These are phyloP conservation scores for Aspergillus sparsus DNA, from an alignment of 495 filamentous ascomycete species.

Conservation along the genomic window DNA sequence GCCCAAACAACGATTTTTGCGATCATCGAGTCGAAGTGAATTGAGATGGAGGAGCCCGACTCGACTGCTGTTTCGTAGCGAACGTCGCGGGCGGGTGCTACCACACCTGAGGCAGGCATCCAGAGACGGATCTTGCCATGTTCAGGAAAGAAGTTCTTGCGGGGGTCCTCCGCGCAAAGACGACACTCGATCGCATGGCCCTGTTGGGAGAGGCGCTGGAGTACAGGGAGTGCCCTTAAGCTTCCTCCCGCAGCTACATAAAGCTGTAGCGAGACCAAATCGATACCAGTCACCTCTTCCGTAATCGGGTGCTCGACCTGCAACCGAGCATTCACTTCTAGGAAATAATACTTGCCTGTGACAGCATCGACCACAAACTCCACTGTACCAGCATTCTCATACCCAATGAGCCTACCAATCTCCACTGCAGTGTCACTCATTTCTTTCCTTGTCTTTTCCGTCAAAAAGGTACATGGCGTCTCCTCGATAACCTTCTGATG, in stretches of 20 bases:
- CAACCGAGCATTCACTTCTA: conserved; percentile 92
- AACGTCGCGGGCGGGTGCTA: conserved; percentile 58
- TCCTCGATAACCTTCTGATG: conserved; percentile 97
- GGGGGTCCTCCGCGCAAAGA: conserved; percentile 87
- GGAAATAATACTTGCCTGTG: conserved; percentile 82
- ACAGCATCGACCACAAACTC: conserved; percentile 94
- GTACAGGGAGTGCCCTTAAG: conserved; percentile 68
- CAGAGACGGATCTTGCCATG: conserved; percentile 72
- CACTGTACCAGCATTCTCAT: conserved; percentile 87
- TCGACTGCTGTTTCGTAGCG: conserved; percentile 84
- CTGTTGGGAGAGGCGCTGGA: conserved; percentile 60
- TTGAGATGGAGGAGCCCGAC: conserved; percentile 76
- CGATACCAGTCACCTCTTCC: conserved; percentile 83
- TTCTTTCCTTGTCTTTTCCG: conserved; percentile 64
- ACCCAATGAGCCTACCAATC: conserved; percentile 75
- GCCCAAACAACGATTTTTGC: conserved; percentile 87
- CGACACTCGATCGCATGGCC: conserved; percentile 85
- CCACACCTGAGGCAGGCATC: conserved; percentile 46
- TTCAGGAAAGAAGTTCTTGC: conserved; percentile 78
- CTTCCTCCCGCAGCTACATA: conserved; percentile 65
- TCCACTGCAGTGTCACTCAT: conserved; percentile 79
- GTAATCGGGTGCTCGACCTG: conserved; percentile 94
- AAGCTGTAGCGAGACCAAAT: conserved; percentile 86
- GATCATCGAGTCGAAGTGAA: conserved; percentile 92
- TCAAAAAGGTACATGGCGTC: conserved; percentile 75